These are phyloP conservation scores for Phytophthora tubulina DNA, from an alignment of 352 stramenopile species.

Conservation along the genomic window DNA sequence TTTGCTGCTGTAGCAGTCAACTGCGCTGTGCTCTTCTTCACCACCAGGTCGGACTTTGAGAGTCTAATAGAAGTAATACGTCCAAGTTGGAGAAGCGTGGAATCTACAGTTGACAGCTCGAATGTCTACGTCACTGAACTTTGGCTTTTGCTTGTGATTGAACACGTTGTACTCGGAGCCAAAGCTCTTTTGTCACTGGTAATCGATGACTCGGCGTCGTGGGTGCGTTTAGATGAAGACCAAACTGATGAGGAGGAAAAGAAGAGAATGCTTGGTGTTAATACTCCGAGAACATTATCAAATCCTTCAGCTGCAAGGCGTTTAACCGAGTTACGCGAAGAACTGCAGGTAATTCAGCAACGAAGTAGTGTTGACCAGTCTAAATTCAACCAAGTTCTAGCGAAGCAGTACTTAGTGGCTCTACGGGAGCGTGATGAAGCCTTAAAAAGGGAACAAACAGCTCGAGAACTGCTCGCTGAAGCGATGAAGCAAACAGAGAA, in stretches of 20 bases:
- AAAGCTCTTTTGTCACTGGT: constrained; percentile 74
- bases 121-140: constrained; percentile 62
- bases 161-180: constrained; percentile 70
- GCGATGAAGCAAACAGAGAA: constrained; percentile 15
- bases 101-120: constrained; percentile 10
- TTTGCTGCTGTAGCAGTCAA: constrained; percentile 88
- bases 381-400: constrained; percentile 51
- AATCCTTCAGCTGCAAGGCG: constrained; percentile 2
- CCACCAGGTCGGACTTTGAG: constrained; percentile 68
- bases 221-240: constrained; percentile 80
- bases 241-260: constrained; percentile 59
- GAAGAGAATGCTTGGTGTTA: constrained; percentile 31
- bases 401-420: constrained; percentile 51
- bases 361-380: constrained; percentile 9
- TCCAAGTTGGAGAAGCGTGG: constrained; percentile 19
- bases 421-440: constrained; percentile 57
- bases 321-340: neutral
- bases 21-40: constrained; percentile 81
- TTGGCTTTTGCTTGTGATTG: constrained; percentile 67
- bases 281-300: neutral
- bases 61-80: constrained; percentile 47
- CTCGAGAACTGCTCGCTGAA: constrained; percentile 40
- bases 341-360: neutral
- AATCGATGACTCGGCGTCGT: constrained; percentile 76
- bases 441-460: constrained; percentile 43